phyloP scores from a whole-genome alignment of 768 basidiomycete genomes.

The Tricholoma saponaceum region DNA sequence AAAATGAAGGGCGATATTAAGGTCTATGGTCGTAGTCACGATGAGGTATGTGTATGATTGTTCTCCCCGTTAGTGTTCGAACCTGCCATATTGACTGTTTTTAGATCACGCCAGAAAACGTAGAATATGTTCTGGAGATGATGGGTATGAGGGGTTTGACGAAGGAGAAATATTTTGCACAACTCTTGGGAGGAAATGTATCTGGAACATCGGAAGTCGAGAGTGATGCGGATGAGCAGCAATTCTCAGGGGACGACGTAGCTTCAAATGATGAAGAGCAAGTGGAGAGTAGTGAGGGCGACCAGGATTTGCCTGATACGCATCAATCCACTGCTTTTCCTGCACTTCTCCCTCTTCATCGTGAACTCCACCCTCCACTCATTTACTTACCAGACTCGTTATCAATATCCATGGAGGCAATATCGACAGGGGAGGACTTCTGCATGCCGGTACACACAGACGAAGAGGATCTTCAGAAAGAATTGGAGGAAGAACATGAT shows the following conservation, averaged over 20 bases:
- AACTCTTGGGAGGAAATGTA: conserved; percentile 20
- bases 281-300: conserved; percentile 9
- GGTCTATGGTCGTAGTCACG: conserved; percentile 49
- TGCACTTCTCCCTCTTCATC: conserved; percentile 16
- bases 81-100: background rate
- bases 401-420: background rate
- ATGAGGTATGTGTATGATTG: conserved; percentile 30
- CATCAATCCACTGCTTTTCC: conserved; percentile 9
- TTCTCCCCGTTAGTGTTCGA: background rate
- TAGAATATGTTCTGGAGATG: conserved; percentile 46
- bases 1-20: conserved; percentile 54
- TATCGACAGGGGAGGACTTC: conserved; percentile 1
- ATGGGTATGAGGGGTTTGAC: conserved; percentile 35
- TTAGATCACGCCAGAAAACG: conserved; percentile 40
- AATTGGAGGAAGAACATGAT: conserved; percentile 39
- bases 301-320: conserved; percentile 2
- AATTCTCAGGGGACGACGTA: background rate
- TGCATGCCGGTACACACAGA: conserved; percentile 22
- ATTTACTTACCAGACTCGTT: conserved; percentile 15
- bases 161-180: conserved; percentile 39
- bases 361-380: conserved; percentile 21
- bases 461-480: conserved; percentile 22
- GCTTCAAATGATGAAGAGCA: background rate
- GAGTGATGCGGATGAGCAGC: background rate
- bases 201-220: background rate